Evolutionary conservation across 352 stramenopile species (phyloP).

Genomic region (Globisporangium radiosum): DNA sequence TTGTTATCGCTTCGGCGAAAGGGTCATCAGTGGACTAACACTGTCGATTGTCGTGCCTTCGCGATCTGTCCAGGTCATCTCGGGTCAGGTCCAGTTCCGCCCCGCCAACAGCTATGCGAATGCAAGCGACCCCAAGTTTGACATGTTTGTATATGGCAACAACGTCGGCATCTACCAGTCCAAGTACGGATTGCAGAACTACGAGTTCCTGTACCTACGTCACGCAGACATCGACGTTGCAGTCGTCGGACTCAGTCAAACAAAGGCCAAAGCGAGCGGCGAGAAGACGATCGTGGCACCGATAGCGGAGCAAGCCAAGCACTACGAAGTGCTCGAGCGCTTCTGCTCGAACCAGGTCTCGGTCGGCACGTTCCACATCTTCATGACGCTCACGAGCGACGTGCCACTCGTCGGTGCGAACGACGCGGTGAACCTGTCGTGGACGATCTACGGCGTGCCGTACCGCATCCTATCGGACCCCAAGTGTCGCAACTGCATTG

Average conservation of each 20-base stretch:
- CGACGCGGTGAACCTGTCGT: conserved; percentile 40
- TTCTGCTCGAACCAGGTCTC: conserved; percentile 45
- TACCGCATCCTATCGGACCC: conserved; percentile 43
- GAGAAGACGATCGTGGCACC: conserved; percentile 14
- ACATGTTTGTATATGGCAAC: conserved; percentile 48
- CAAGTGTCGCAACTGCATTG: conserved; percentile 46
- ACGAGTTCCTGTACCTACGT: conserved; percentile 53
- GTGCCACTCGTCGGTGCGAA: conserved; percentile 32
- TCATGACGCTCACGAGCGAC: conserved; percentile 57
- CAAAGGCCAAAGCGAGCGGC: conserved; percentile 16
- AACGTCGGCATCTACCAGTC: conserved; percentile 50
- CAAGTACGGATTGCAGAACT: conserved; percentile 53
- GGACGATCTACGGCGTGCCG: conserved; percentile 44
- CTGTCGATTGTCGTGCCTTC: no score
- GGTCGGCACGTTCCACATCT: conserved; percentile 58
- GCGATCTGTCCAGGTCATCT: conserved; percentile 20
- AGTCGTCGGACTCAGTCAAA: conserved; percentile 15
- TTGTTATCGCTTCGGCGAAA: neutral
- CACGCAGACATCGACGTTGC: conserved; percentile 26
- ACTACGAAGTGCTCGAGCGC: conserved; percentile 42
- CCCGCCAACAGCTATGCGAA: conserved; percentile 32
- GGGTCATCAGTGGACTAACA: no score
- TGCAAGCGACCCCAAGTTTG: conserved; percentile 15
- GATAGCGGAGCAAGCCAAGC: conserved; percentile 4
- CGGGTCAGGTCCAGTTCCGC: conserved; percentile 44